phyloP scores from a whole-genome alignment of 768 basidiomycete species.

The Xerocomellus intermedius region DNA sequence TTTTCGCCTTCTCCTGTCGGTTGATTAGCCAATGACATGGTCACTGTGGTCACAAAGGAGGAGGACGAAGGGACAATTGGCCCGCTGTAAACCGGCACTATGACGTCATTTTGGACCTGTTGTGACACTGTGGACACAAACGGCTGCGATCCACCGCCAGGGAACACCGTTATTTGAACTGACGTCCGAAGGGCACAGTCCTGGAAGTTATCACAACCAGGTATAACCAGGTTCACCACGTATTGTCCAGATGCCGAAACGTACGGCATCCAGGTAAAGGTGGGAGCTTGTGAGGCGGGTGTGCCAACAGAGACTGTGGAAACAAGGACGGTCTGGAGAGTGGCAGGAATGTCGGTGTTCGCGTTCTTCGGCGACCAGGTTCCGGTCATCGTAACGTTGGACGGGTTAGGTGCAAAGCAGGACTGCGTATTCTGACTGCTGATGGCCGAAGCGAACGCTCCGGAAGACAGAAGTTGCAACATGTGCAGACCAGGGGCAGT shows the following conservation, averaged over 20 bases:
- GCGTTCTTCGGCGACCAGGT: slow-evolving; percentile 64
- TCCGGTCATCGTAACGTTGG: slow-evolving; percentile 66
- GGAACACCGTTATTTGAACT: slow-evolving; percentile 81
- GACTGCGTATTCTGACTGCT: slow-evolving; percentile 57
- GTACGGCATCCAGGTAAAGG: slow-evolving; percentile 87
- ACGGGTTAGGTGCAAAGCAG: slow-evolving; percentile 76
- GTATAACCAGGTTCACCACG: slow-evolving; percentile 78
- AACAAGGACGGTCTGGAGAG: slow-evolving; percentile 70
- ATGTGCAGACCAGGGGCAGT: slow-evolving; percentile 80
- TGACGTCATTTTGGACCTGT: slow-evolving; percentile 61
- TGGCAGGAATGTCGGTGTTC: slow-evolving; percentile 76
- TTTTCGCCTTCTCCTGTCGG: slow-evolving; percentile 63
- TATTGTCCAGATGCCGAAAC: slow-evolving; percentile 90
- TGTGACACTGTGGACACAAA: slow-evolving; percentile 74
- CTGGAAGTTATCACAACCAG: slow-evolving; percentile 78
- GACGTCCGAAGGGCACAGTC: slow-evolving; percentile 80
- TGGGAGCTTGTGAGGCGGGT: slow-evolving; percentile 59
- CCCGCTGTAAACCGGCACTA: slow-evolving; percentile 71
- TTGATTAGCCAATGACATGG: slow-evolving; percentile 65
- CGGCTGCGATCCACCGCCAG: slow-evolving; percentile 63
- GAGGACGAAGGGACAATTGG: slow-evolving; percentile 74
- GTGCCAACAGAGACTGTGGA: slow-evolving; percentile 67
- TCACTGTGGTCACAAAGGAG: slow-evolving; percentile 70
- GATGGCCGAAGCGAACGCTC: slow-evolving; percentile 83
- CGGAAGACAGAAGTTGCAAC: slow-evolving; percentile 89